Evolutionary conservation across 192 early-diverging fungal genomes (phyloP).

Genomic region (Backusella tuberculispora): DNA sequence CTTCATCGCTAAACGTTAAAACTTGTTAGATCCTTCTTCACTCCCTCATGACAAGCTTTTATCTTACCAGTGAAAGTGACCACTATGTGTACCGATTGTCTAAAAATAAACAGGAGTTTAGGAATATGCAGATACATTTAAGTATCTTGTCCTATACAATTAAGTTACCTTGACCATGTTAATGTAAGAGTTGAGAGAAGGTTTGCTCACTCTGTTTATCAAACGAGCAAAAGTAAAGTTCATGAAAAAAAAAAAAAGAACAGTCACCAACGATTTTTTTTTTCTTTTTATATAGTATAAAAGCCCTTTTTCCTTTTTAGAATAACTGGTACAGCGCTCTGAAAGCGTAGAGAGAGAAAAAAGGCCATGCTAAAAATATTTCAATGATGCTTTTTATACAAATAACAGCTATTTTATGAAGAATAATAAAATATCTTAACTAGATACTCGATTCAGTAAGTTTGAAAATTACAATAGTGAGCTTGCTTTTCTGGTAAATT

Average conservation of each 20-base stretch:
- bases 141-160: neutral
- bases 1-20: conserved; percentile 69
- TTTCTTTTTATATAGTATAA: no score
- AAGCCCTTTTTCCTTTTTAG: no score
- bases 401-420: no score
- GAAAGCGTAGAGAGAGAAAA: no score
- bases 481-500: no score
- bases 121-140: neutral
- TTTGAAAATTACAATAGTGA: no score
- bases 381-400: no score
- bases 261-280: no score
- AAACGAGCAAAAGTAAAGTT: neutral
- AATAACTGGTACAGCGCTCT: no score
- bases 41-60: neutral
- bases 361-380: no score
- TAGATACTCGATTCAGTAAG: no score
- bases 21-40: conserved; percentile 15
- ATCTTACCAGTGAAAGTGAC: conserved; percentile 71
- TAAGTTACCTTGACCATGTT: conserved; percentile 6
- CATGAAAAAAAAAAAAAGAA: neutral
- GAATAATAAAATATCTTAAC: no score
- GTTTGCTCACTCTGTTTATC: neutral
- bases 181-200: neutral
- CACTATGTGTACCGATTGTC: conserved; percentile 83
- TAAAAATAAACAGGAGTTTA: neutral